Evolutionary conservation across 192 early-diverging fungal species (phyloP).

Genomic region (Backusella tarrabulga): DNA sequence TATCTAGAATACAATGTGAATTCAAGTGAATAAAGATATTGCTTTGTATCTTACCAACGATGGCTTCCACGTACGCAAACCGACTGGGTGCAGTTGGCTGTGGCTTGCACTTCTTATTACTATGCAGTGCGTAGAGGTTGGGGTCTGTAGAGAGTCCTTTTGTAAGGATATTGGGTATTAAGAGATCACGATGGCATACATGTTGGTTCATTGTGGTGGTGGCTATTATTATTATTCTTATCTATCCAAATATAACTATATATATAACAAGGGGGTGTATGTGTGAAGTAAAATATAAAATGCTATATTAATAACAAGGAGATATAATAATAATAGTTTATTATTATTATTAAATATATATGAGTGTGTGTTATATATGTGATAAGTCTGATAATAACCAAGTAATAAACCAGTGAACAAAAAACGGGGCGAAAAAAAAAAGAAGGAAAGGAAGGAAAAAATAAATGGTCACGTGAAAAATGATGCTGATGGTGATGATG

Average conservation of each 20-base stretch:
- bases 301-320: neutral
- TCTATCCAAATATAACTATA: neutral
- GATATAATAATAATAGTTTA: neutral
- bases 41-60: slow-evolving; percentile 17
- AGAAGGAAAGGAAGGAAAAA: neutral
- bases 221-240: neutral
- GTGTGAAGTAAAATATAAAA: neutral
- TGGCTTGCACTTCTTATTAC: neutral
- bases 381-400: neutral
- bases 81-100: neutral
- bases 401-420: neutral
- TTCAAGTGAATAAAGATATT: neutral
- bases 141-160: slow-evolving; percentile 5
- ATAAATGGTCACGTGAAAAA: neutral
- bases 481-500: neutral
- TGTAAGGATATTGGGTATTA: neutral
- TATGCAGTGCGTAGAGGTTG: neutral
- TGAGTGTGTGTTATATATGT: neutral
- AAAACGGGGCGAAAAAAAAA: slow-evolving; percentile 12
- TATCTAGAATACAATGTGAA: slow-evolving; percentile 37
- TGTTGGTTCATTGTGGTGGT: neutral
- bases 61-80: slow-evolving; percentile 26
- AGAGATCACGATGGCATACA: neutral
- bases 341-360: neutral
- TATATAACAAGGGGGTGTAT: neutral